phyloP scores from a whole-genome alignment of 2,329 filamentous ascomycete genomes.

The Xylaria sp. region DNA sequence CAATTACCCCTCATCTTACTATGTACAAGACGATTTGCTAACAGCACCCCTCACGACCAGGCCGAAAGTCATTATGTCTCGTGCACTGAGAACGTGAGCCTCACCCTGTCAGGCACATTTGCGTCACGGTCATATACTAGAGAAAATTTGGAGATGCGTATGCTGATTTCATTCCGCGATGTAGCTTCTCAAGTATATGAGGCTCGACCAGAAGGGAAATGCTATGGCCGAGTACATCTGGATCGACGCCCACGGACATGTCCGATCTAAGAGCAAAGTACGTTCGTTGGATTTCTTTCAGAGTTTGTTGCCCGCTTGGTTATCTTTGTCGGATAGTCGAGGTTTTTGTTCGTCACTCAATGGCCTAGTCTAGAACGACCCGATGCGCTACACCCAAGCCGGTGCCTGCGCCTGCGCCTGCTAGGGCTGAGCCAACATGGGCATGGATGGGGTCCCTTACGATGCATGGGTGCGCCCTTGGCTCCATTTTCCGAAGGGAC shows the following conservation, averaged over 20 bases:
- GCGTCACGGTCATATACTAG: conserved; percentile 31
- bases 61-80: conserved; percentile 54
- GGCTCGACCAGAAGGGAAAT: conserved; percentile 86
- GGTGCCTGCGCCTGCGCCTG: conserved; percentile 22
- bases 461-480: conserved; percentile 31
- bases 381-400: conserved; percentile 29
- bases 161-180: conserved; percentile 37
- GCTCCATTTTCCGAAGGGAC: conserved; percentile 13
- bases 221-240: conserved; percentile 98
- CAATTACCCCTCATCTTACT: conserved; percentile 51
- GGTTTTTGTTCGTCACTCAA: conserved; percentile 38
- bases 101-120: conserved; percentile 3
- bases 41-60: conserved; percentile 48
- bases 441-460: conserved; percentile 17
- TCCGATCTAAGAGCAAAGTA: conserved; percentile 96
- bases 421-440: conserved; percentile 15
- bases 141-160: conserved; percentile 1
- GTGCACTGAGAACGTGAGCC: conserved; percentile 51
- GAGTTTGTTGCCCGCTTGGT: conserved; percentile 6
- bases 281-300: conserved; percentile 61
- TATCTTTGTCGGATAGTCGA: conserved; percentile 45
- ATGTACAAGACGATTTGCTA: conserved; percentile 52
- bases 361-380: conserved; percentile 20
- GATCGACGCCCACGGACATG: conserved; percentile 85
- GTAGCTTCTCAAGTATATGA: conserved; percentile 91